Evolutionary conservation across 805 yeast species (phyloP).

Genomic region (Candida vaughaniae): DNA sequence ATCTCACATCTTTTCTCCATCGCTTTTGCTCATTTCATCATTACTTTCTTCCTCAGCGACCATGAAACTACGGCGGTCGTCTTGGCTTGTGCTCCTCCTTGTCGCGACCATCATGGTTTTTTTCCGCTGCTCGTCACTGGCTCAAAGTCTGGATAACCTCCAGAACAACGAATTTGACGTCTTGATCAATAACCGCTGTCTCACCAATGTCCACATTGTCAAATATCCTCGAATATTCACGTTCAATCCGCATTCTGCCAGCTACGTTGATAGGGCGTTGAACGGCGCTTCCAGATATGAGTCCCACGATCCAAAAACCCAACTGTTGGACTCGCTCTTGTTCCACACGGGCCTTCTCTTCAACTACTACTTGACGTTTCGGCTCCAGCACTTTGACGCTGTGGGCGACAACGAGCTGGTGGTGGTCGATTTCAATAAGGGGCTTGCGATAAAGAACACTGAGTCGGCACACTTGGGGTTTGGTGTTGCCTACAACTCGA

Average conservation of each 20-base stretch:
- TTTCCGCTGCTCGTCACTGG: too few relatives aligned
- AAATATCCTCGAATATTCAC: not conserved
- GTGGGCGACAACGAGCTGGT: not conserved
- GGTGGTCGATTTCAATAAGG: conserved; percentile 6
- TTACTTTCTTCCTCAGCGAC: too few relatives aligned
- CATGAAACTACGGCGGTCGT: not conserved
- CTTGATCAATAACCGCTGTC: not conserved
- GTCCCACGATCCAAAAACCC: not conserved
- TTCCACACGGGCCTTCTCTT: conserved; percentile 1
- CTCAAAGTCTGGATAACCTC: too few relatives aligned
- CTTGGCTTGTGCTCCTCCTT: not conserved
- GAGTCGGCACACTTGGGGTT: conserved; percentile 1
- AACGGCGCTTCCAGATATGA: not conserved
- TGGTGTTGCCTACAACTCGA: conserved; percentile 4
- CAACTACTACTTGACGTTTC: conserved; percentile 3
- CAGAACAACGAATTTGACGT: not conserved
- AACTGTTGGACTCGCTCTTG: not conserved
- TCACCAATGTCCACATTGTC: not conserved
- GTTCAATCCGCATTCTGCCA: too few relatives aligned
- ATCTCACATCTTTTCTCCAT: too few relatives aligned
- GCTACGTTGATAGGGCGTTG: too few relatives aligned
- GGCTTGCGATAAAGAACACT: not conserved
- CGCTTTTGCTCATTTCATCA: too few relatives aligned
- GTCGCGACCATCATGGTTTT: too few relatives aligned
- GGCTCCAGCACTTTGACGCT: not conserved